These are phyloP conservation scores for Wickerhamiella bombiphila DNA, from an alignment of 805 yeast genomes.

Conservation along the genomic window DNA sequence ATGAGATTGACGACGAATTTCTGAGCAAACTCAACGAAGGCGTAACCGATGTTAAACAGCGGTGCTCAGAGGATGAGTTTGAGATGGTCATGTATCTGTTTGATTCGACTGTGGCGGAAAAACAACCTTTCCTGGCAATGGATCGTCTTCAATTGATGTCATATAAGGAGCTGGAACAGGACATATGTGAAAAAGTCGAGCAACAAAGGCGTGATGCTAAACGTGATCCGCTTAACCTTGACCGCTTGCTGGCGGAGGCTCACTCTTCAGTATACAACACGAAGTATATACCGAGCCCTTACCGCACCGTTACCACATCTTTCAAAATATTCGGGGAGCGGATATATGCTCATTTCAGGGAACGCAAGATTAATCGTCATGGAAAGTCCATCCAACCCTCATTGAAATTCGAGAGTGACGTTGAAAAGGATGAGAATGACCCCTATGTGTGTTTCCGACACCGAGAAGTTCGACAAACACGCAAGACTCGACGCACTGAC, in stretches of 20 bases:
- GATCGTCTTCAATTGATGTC: conserved; percentile 67
- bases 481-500: conserved; percentile 93
- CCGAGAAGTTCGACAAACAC: conserved; percentile 86
- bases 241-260: conserved; percentile 18
- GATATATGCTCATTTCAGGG: conserved; percentile 71
- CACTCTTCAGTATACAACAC: conserved; percentile 16
- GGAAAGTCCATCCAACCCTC: conserved; percentile 64
- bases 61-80: conserved; percentile 69
- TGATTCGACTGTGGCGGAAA: conserved; percentile 59
- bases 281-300: conserved; percentile 11
- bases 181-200: conserved; percentile 24
- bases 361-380: conserved; percentile 49
- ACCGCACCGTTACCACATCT: conserved; percentile 15
- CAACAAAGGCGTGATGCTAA: conserved; percentile 28
- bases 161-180: conserved; percentile 51
- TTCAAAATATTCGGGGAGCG: conserved; percentile 40
- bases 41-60: conserved; percentile 14
- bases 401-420: conserved; percentile 72
- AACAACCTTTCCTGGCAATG: conserved; percentile 77
- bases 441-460: conserved; percentile 93
- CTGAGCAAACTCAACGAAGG: conserved; percentile 28
- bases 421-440: conserved; percentile 62
- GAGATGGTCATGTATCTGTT: conserved; percentile 61
- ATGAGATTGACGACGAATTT: conserved; percentile 71
- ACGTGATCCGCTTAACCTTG: conserved; percentile 35